Percentiles rank a stretch among this genome's conserved stretches.
These are phyloP conservation scores for Trypanosoma boissoni DNA, from an alignment of 208 protist species.

Conservation along the genomic window DNA sequence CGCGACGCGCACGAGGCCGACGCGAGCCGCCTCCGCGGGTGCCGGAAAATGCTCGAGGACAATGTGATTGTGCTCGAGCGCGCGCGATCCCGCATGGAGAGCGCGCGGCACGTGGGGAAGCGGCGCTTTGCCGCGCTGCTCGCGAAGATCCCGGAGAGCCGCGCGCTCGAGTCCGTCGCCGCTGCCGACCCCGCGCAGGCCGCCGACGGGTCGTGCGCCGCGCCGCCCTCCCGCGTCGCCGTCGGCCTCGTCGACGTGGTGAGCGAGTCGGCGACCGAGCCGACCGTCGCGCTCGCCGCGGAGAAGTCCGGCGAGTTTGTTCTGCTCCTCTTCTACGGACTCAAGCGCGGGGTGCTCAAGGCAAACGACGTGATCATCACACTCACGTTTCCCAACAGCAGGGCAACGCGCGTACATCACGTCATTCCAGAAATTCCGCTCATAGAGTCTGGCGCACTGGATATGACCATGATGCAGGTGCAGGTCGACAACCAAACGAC, in stretches of 20 bases:
- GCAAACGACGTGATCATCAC: slow-evolving; percentile 49
- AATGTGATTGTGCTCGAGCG: slow-evolving; percentile 46
- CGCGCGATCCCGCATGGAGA: slow-evolving; percentile 41
- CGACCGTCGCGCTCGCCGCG: slow-evolving; percentile 45
- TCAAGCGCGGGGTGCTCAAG: slow-evolving; percentile 48
- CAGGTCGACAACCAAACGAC: slow-evolving; percentile 43
- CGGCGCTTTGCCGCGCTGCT: slow-evolving; percentile 49
- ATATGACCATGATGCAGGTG: slow-evolving; percentile 39
- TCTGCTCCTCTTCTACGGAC: slow-evolving; percentile 59
- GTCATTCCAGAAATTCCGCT: slow-evolving; percentile 43
- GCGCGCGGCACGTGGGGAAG: slow-evolving; percentile 44
- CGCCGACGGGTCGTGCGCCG: not conserved
- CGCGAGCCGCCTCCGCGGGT: slow-evolving; percentile 46
- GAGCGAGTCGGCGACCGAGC: slow-evolving; percentile 65
- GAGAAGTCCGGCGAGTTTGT: slow-evolving; percentile 45
- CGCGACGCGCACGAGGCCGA: slow-evolving; percentile 54
- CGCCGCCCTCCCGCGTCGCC: slow-evolving; percentile 9
- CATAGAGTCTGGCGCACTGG: slow-evolving; percentile 28
- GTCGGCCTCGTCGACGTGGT: slow-evolving; percentile 66
- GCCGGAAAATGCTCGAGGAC: slow-evolving; percentile 37
- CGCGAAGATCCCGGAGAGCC: slow-evolving; percentile 17
- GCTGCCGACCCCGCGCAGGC: slow-evolving; percentile 23
- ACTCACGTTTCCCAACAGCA: slow-evolving; percentile 29
- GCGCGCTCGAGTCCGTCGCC: too few species aligned
- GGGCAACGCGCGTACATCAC: slow-evolving; percentile 35